phyloP scores from a whole-genome alignment of 305 asterid species.

The Solanum hybrid region DNA sequence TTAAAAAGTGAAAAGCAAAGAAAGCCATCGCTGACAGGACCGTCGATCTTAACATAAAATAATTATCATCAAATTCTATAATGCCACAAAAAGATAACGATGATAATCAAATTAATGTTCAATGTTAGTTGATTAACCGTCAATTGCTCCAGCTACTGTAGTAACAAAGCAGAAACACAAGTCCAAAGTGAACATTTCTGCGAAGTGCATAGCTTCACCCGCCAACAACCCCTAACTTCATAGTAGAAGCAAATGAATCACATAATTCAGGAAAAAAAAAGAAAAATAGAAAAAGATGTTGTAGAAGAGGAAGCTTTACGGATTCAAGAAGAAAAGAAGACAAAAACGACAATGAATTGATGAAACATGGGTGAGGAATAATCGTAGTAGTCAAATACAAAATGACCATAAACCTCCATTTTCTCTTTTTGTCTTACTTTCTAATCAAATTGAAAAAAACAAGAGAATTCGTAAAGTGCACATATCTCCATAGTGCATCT shows the following conservation, averaged over 20 bases:
- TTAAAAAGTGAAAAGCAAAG: not conserved
- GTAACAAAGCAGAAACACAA: not conserved
- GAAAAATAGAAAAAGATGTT: not conserved
- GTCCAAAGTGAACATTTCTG: not conserved
- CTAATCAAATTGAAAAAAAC: not conserved
- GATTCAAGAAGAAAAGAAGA: not conserved
- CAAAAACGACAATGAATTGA: not conserved
- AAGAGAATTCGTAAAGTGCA: not conserved
- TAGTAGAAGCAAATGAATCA: not conserved
- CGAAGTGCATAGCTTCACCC: not conserved
- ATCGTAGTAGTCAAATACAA: not conserved
- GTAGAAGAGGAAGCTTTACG: not conserved
- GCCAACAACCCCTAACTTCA: not conserved
- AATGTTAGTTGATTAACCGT: not conserved
- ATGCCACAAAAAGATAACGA: not conserved
- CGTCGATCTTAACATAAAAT: not conserved
- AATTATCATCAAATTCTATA: not conserved
- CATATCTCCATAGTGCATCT: not conserved
- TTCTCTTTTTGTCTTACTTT: not conserved
- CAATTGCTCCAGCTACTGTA: not conserved
- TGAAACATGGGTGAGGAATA: not conserved
- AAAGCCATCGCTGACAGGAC: not conserved
- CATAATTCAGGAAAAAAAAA: not conserved
- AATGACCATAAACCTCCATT: not conserved
- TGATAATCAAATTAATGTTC: not conserved